phyloP scores from a whole-genome alignment of 2,329 filamentous ascomycete genomes.

The Alternaria sp. region DNA sequence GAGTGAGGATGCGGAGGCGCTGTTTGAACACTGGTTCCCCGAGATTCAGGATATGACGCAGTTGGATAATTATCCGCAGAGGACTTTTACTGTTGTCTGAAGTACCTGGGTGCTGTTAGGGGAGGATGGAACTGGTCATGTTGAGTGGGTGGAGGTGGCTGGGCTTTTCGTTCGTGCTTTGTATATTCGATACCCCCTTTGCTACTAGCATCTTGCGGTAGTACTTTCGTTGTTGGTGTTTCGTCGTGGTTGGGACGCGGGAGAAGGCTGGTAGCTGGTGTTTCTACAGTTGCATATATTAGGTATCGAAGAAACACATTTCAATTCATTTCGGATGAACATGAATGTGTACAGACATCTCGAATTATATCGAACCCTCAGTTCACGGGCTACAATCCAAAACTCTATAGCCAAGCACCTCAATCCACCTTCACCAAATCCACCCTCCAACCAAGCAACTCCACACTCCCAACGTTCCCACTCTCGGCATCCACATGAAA shows the following conservation, averaged over 20 bases:
- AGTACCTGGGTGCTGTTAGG: neutral
- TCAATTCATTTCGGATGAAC: neutral
- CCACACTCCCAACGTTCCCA: constrained; percentile 9
- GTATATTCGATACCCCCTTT: constrained; percentile 1
- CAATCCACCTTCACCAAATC: constrained; percentile 12
- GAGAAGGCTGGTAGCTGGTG: neutral
- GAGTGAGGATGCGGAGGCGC: constrained; percentile 44
- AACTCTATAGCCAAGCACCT: neutral
- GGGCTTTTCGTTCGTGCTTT: neutral
- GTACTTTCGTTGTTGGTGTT: neutral
- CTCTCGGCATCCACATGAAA: constrained; percentile 15
- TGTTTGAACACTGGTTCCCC: constrained; percentile 47
- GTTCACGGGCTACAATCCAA: neutral
- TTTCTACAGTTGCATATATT: neutral
- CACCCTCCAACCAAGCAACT: constrained; percentile 24
- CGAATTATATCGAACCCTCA: neutral
- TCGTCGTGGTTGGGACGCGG: neutral
- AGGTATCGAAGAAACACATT: neutral
- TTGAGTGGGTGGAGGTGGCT: neutral
- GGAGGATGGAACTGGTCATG: neutral
- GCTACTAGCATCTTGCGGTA: neutral
- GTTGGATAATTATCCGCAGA: constrained; percentile 39
- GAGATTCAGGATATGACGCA: constrained; percentile 47
- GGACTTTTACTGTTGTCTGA: constrained; percentile 40
- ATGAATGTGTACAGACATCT: neutral